A percentile compares a stretch with the other conserved stretches of the same genome.
Evolutionary conservation across 2,329 filamentous ascomycete species (phyloP).

Genomic region (Colletotrichum lentis): DNA sequence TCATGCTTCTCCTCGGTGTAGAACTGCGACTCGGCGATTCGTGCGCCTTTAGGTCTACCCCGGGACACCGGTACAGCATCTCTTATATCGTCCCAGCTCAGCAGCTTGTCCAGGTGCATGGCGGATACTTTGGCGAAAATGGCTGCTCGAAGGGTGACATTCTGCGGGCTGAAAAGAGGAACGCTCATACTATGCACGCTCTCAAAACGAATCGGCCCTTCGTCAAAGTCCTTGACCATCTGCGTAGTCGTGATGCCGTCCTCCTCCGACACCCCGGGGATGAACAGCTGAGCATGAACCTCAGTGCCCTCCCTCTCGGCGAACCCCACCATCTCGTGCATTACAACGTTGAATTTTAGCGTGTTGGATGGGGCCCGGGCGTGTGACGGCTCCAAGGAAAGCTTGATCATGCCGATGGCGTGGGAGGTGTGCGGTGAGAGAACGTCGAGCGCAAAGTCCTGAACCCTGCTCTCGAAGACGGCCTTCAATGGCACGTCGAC

Average conservation of each 20-base stretch:
- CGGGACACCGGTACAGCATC: slow-evolving; percentile 73
- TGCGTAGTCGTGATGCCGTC: slow-evolving; percentile 94
- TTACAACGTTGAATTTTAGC: slow-evolving; percentile 97
- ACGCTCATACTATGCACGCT: slow-evolving; percentile 99
- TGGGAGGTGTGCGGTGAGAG: slow-evolving; percentile 91
- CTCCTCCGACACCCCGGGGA: slow-evolving; percentile 88
- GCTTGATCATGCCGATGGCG: slow-evolving; percentile 86
- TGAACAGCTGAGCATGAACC: slow-evolving; percentile 95
- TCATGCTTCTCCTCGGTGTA: slow-evolving; percentile 94
- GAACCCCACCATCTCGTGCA: slow-evolving; percentile 95
- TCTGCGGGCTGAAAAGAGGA: slow-evolving; percentile 77
- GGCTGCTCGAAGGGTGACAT: slow-evolving; percentile 81
- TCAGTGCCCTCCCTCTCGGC: slow-evolving; percentile 94
- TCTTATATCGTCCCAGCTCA: slow-evolving; percentile 99
- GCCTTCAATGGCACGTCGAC: slow-evolving; percentile 90
- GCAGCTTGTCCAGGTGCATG: slow-evolving; percentile 95
- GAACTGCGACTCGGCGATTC: slow-evolving; percentile 91
- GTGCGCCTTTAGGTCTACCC: slow-evolving; percentile 60
- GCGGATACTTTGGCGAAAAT: slow-evolving; percentile 90
- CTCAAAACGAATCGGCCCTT: slow-evolving; percentile 90
- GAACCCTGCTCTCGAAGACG: slow-evolving; percentile 92
- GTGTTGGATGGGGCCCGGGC: slow-evolving; percentile 91
- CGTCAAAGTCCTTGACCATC: slow-evolving; percentile 93
- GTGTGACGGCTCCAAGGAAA: slow-evolving; percentile 92
- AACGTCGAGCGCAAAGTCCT: slow-evolving; percentile 92